Conservation (phyloP, 306 rosid species). For the Sicyos edulis region DNA sequence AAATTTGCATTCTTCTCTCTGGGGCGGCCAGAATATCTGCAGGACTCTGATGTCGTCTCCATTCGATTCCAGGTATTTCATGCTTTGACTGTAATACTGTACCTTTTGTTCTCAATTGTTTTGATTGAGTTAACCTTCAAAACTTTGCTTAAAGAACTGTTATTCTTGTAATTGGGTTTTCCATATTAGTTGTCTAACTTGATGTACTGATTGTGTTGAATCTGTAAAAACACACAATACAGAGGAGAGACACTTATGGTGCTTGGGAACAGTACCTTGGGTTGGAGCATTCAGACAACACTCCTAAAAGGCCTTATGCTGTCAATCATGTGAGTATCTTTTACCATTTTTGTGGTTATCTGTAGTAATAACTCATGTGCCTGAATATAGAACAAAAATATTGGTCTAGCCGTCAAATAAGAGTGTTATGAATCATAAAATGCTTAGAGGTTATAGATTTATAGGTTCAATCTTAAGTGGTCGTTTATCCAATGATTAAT, state of each 20-base stretch:
- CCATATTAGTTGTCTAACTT: neutral
- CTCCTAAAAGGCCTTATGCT: slow-evolving; percentile 65
- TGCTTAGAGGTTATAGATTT: too few relatives aligned
- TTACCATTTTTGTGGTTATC: neutral
- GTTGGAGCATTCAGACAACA: slow-evolving; percentile 73
- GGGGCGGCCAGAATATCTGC: slow-evolving; percentile 89
- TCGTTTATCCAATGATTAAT: too few relatives aligned
- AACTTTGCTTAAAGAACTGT: neutral
- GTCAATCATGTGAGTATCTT: slow-evolving; percentile 55
- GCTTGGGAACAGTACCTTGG: slow-evolving; percentile 99
- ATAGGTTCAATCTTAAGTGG: too few relatives aligned
- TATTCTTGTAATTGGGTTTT: neutral
- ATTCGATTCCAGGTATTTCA: slow-evolving; percentile 72
- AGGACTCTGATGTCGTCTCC: slow-evolving; percentile 65
- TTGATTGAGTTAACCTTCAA: neutral
- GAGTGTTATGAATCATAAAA: too few relatives aligned
- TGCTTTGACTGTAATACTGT: neutral
- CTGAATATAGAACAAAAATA: too few relatives aligned
- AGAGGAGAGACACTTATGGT: slow-evolving; percentile 88
- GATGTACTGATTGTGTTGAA: slow-evolving; percentile 10
- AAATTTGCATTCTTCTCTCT: slow-evolving; percentile 82
- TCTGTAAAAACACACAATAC: neutral
- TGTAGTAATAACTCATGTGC: too few relatives aligned
- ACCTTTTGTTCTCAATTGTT: slow-evolving; percentile 1
- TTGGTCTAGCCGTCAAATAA: neutral